Evolutionary conservation across 2,329 filamentous ascomycete species (phyloP).

Genomic region (Dothidotthia symphoricarpi): DNA sequence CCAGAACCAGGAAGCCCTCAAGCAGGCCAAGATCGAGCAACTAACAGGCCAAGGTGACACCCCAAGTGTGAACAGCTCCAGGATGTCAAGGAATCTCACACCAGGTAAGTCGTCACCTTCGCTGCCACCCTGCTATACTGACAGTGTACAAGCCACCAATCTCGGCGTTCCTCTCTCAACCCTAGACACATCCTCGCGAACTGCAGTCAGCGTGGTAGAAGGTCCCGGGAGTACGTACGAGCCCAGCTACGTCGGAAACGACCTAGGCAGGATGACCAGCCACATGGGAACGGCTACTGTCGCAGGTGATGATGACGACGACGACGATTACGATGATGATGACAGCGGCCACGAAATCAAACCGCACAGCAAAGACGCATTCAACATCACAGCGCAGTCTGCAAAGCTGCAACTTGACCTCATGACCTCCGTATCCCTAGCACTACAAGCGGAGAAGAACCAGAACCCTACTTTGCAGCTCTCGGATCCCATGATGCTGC

Average conservation of each 20-base stretch:
- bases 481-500: slow-evolving; percentile 71
- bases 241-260: slow-evolving; percentile 56
- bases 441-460: slow-evolving; percentile 68
- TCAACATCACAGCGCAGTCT: slow-evolving; percentile 95
- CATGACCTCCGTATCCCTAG: slow-evolving; percentile 79
- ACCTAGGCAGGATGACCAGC: slow-evolving; percentile 51
- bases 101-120: slow-evolving; percentile 20
- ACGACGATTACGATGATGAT: slow-evolving; percentile 78
- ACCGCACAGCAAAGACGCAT: slow-evolving; percentile 81
- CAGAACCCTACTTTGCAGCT: slow-evolving; percentile 70
- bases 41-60: slow-evolving; percentile 47
- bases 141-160: slow-evolving; percentile 38
- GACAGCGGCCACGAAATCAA: slow-evolving; percentile 72
- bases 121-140: neutral
- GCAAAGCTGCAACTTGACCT: slow-evolving; percentile 90
- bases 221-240: slow-evolving; percentile 60
- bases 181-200: slow-evolving; percentile 31
- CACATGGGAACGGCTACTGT: slow-evolving; percentile 50
- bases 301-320: slow-evolving; percentile 60
- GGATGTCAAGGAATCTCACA: slow-evolving; percentile 31
- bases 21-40: slow-evolving; percentile 76
- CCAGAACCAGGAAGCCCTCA: slow-evolving; percentile 69
- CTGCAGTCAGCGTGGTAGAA: slow-evolving; percentile 52
- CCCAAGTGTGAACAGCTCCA: slow-evolving; percentile 39
- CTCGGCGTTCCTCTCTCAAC: slow-evolving; percentile 52